Base-by-base conservation (phyloP, 495 filamentous ascomycete species). In the Podospora comata region DNA sequence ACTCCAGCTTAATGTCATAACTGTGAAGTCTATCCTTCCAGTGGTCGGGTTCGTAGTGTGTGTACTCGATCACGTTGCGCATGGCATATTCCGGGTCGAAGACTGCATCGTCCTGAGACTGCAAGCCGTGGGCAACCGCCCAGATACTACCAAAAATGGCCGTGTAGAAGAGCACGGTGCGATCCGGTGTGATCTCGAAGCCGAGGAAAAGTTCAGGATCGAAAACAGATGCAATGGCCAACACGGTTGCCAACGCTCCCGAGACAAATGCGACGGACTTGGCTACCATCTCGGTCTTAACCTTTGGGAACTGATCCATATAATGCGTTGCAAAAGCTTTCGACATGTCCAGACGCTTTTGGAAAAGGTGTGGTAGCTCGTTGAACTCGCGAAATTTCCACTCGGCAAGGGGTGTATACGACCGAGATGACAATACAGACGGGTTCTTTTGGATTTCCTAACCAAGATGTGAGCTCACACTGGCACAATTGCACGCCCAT, bases 371-470 rank as follows among this genome's bases (percentile, higher is more conserved):
- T 70, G 88, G 89, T 0, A 99, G 86, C 76, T 99, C 95, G 72
- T 99, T 99, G 83, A 98, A 98, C 77, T 98, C 94, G 62, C 95
- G 90, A 68, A 98, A 97, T 73, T 97, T 97, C 96, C 95, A 98
- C 76, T 96, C 91, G 2, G 96, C 95, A 61, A 97, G 85, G 2
- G 93, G 92, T 2, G 94, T 97, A 72, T 97, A 99, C 71, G 91
- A 89, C 16, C 95, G 88, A 26, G 92, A 90, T 18, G 90, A 90
- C 26, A 83, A 66, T 62, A 92, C 85, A 0, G 92, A 90, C 0
- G 95, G 94, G 69, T 96, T 96, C 74, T 90, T 93, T 79, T 97
- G 92, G 77, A 93, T 96, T 80, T 98, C 95, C 85, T 90, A 66
- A 5, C 63, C 30, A 18, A 3, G n/a, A 27, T 23, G 67, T 74